A percentile compares a stretch with the other conserved stretches of the same genome.
phyloP scores from a whole-genome alignment of 1,284 basidiomycete species.

The Microbotryomycetes sp. region DNA sequence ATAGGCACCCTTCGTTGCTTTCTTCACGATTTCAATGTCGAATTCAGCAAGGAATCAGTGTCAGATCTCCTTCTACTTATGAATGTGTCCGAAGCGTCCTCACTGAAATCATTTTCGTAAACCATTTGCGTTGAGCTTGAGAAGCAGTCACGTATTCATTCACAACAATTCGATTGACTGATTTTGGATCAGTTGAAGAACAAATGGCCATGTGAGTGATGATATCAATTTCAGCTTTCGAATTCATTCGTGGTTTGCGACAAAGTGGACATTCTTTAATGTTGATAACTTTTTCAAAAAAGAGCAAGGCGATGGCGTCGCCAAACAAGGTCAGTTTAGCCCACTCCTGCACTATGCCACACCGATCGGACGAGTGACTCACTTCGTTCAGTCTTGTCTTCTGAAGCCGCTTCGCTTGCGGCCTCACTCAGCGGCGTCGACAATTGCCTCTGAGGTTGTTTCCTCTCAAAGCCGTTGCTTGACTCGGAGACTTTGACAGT shows the following conservation, averaged over 20 bases:
- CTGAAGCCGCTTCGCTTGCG: background rate
- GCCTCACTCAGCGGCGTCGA: background rate
- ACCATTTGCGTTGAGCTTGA: conserved; percentile 96
- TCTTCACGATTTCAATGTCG: too few relatives aligned
- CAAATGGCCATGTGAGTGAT: conserved; percentile 67
- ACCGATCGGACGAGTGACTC: background rate
- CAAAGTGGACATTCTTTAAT: conserved; percentile 91
- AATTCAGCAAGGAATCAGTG: too few relatives aligned
- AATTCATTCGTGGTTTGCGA: conserved; percentile 73
- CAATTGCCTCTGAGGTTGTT: too few relatives aligned
- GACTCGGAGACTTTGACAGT: conserved; percentile 10
- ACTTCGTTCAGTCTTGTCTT: conserved; percentile 9
- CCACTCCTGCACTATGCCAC: background rate
- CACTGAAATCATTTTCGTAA: conserved; percentile 67
- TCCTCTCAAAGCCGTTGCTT: too few relatives aligned
- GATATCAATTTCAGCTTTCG: conserved; percentile 66
- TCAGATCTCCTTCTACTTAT: background rate
- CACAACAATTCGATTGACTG: conserved; percentile 74
- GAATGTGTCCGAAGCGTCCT: background rate
- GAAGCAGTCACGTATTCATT: conserved; percentile 92
- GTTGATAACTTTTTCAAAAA: conserved; percentile 82
- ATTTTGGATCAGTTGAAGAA: conserved; percentile 80
- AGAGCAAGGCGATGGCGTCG: too few relatives aligned
- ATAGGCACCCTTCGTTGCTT: conserved; percentile 67
- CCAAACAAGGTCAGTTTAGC: background rate